These are phyloP conservation scores for Panicum hallii DNA, from an alignment of 202 grass and related monocot species.

Conservation along the genomic window DNA sequence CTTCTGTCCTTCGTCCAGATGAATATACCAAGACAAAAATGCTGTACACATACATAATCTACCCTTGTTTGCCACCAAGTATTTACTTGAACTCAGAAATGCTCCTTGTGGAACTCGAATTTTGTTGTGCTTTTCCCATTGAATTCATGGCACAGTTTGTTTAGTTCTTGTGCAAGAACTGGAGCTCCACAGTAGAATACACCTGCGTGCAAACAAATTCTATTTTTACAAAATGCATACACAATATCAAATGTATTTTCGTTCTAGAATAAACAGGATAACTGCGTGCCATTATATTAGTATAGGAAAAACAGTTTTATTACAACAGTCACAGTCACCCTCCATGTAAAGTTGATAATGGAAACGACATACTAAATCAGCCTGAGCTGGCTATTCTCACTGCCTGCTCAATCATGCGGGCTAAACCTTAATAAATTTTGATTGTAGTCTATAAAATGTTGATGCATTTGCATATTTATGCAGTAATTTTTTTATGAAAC, in stretches of 20 bases:
- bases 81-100: conserved; percentile 73
- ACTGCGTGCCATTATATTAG: not conserved
- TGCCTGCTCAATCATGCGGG: not conserved
- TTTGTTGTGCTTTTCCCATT: conserved; percentile 84
- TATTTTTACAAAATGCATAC: not conserved
- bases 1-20: conserved; percentile 26
- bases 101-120: conserved; percentile 98
- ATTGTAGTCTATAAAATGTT: not conserved
- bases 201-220: conserved; percentile 58
- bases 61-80: conserved; percentile 23
- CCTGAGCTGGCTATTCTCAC: conserved; percentile 7
- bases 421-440: not conserved
- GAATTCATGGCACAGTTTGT: conserved; percentile 87
- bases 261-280: conserved; percentile 5
- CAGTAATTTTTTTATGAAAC: not conserved
- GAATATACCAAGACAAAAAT: conserved; percentile 59
- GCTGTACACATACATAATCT: conserved; percentile 53
- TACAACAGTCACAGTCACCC: not conserved
- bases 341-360: not conserved
- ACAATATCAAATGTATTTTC: not conserved
- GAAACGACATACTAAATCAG: conserved; percentile 3
- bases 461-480: conserved; percentile 1
- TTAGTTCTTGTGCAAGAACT: conserved; percentile 88
- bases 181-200: conserved; percentile 98
- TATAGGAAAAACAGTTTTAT: not conserved